phyloP scores from a whole-genome alignment of 768 basidiomycete species.

The Panus rudis region DNA sequence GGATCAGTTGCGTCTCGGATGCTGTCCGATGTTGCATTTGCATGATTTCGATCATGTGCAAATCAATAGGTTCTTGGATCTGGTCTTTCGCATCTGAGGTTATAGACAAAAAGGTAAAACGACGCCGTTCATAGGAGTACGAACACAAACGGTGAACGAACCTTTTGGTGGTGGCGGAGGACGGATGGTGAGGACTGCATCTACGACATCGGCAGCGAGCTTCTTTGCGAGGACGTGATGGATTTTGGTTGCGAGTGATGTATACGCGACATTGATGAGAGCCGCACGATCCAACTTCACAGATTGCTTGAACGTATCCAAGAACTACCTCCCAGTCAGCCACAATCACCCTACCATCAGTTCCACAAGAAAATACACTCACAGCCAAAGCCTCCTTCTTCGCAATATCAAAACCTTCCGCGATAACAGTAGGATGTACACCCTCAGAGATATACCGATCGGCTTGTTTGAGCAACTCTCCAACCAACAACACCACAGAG shows the following conservation, averaged over 20 bases:
- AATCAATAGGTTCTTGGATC: constrained; percentile 86
- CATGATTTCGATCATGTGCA: constrained; percentile 99
- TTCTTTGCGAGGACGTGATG: constrained; percentile 75
- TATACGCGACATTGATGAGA: constrained; percentile 88
- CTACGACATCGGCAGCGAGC: constrained; percentile 88
- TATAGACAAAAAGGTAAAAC: too few relatives aligned
- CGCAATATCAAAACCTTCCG: constrained; percentile 92
- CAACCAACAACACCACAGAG: constrained; percentile 91
- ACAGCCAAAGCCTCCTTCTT: constrained; percentile 92
- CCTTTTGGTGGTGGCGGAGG: constrained; percentile 59
- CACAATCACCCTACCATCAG: neutral
- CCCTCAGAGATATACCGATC: constrained; percentile 98
- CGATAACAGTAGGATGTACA: constrained; percentile 95
- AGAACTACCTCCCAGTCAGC: constrained; percentile 52
- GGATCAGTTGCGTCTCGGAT: constrained; percentile 92
- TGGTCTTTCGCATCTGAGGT: constrained; percentile 52
- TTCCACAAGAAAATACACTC: constrained; percentile 25
- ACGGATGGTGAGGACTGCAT: constrained; percentile 87
- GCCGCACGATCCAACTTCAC: constrained; percentile 81
- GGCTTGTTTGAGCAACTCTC: constrained; percentile 93
- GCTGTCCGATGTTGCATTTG: constrained; percentile 99
- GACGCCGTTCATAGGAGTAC: too few relatives aligned
- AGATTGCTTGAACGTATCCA: constrained; percentile 82
- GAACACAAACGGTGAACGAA: constrained; percentile 21
- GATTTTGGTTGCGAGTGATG: constrained; percentile 94